A percentile compares a stretch with the other conserved stretches of the same genome.
These are phyloP conservation scores for Exophiala xenobiotica DNA, from an alignment of 2,329 filamentous ascomycete genomes.

Conservation along the genomic window DNA sequence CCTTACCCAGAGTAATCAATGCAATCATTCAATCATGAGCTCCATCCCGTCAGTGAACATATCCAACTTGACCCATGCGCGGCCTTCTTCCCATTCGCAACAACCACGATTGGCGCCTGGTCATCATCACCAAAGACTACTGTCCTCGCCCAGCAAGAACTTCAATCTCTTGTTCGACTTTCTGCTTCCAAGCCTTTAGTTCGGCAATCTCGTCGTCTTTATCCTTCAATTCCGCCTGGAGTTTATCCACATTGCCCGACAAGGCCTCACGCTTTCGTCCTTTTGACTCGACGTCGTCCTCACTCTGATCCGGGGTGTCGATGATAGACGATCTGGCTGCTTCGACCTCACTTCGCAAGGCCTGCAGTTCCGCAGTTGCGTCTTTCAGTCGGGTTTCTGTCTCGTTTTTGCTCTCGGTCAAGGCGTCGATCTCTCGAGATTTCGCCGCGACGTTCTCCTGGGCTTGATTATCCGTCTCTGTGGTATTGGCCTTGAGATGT, in stretches of 20 bases:
- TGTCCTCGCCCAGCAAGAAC: not conserved
- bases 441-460: constrained; percentile 10
- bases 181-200: constrained; percentile 19
- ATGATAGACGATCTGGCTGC: not conserved
- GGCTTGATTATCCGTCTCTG: not conserved
- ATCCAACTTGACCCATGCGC: not conserved
- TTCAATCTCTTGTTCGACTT: constrained; percentile 15
- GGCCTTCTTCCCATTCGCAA: not conserved
- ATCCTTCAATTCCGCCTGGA: constrained; percentile 13
- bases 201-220: constrained; percentile 12
- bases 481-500: not conserved
- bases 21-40: too few species aligned
- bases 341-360: not conserved
- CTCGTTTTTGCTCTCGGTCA: constrained; percentile 14
- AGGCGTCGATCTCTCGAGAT: constrained; percentile 6
- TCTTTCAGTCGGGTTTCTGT: constrained; percentile 11
- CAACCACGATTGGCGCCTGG: constrained; percentile 2
- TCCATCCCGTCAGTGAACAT: too few species aligned
- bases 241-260: not conserved
- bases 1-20: too few species aligned
- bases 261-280: constrained; percentile 10
- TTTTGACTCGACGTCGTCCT: constrained; percentile 5
- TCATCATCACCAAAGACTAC: constrained; percentile 5
- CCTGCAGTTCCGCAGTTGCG: not conserved
- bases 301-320: constrained; percentile 1